Percentiles rank a stretch among this genome's conserved stretches.
Evolutionary conservation across 2,329 filamentous ascomycete genomes (phyloP).

Genomic region (Cryoendolithus antarcticus): DNA sequence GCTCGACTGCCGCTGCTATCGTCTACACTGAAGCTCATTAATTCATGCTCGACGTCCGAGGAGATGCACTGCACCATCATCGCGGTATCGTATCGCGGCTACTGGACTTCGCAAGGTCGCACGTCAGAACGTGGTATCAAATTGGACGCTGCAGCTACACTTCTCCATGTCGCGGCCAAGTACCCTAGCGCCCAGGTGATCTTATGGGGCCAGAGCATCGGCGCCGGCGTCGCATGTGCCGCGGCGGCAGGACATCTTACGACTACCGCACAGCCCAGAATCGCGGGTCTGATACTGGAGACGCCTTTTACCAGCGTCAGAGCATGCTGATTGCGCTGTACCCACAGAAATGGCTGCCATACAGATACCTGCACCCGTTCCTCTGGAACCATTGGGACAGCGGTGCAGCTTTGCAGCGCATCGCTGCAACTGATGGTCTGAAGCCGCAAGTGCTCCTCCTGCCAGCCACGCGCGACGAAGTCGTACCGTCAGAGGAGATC

Average conservation of each 20-base stretch:
- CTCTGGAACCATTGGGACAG: conserved; percentile 49
- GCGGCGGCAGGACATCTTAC: conserved; percentile 36
- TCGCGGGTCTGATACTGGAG: conserved; percentile 50
- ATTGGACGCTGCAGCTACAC: conserved; percentile 51
- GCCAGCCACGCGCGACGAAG: conserved; percentile 43
- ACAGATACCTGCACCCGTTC: conserved; percentile 62
- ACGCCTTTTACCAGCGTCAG: conserved; percentile 62
- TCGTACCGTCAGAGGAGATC: conserved; percentile 48
- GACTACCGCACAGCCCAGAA: conserved; percentile 20
- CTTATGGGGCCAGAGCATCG: conserved; percentile 69
- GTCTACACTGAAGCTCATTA: conserved; percentile 31
- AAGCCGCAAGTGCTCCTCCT: conserved; percentile 37
- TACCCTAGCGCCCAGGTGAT: conserved; percentile 32
- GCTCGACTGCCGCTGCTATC: conserved; percentile 37
- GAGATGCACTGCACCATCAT: conserved; percentile 26
- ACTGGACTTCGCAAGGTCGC: conserved; percentile 63
- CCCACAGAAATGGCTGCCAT: conserved; percentile 69
- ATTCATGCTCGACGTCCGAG: conserved; percentile 8
- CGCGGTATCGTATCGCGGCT: conserved; percentile 53
- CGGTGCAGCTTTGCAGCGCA: conserved; percentile 26
- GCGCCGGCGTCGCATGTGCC: conserved; percentile 57
- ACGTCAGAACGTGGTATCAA: conserved; percentile 60
- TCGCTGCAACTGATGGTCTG: conserved; percentile 18
- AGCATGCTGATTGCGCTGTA: conserved; percentile 62
- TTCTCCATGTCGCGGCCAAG: conserved; percentile 46